phyloP scores from a whole-genome alignment of 805 yeast species.

The Myxozyma nipponensis region DNA sequence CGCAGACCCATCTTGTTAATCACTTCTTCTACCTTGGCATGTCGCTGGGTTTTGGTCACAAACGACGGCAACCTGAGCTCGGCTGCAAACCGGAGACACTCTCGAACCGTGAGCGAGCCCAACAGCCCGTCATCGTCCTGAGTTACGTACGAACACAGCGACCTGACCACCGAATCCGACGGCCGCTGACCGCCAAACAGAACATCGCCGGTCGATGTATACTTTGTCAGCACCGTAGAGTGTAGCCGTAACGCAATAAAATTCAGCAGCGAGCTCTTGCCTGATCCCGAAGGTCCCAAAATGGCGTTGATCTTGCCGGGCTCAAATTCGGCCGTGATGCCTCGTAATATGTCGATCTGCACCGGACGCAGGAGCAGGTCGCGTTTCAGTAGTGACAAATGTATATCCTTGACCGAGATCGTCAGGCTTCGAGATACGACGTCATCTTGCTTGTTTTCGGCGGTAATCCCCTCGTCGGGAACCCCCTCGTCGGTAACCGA shows the following conservation, averaged over 20 bases:
- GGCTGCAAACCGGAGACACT: slow-evolving; percentile 71
- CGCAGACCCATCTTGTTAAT: slow-evolving; percentile 63
- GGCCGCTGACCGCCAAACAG: slow-evolving; percentile 43
- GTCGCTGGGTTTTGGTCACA: slow-evolving; percentile 44
- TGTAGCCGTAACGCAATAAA: slow-evolving; percentile 56
- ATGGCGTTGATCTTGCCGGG: slow-evolving; percentile 63
- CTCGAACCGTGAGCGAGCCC: slow-evolving; percentile 70
- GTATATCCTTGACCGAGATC: slow-evolving; percentile 26
- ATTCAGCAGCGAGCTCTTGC: slow-evolving; percentile 66
- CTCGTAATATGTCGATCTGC: slow-evolving; percentile 42
- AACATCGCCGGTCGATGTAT: slow-evolving; percentile 43
- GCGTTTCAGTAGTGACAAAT: slow-evolving; percentile 27
- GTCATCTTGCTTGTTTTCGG: background rate
- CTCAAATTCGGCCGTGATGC: slow-evolving; percentile 50
- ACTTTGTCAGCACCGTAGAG: slow-evolving; percentile 36
- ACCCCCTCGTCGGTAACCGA: no score
- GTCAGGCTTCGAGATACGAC: background rate
- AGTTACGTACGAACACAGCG: slow-evolving; percentile 66
- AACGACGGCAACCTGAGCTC: slow-evolving; percentile 53
- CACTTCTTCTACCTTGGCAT: slow-evolving; percentile 49
- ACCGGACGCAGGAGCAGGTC: slow-evolving; percentile 12
- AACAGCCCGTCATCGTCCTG: slow-evolving; percentile 74
- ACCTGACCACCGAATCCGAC: slow-evolving; percentile 36
- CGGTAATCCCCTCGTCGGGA: background rate
- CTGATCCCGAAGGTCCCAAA: slow-evolving; percentile 81